These are phyloP conservation scores for Cyclanthera cordifolia DNA, from an alignment of 306 rosid genomes.

Conservation along the genomic window DNA sequence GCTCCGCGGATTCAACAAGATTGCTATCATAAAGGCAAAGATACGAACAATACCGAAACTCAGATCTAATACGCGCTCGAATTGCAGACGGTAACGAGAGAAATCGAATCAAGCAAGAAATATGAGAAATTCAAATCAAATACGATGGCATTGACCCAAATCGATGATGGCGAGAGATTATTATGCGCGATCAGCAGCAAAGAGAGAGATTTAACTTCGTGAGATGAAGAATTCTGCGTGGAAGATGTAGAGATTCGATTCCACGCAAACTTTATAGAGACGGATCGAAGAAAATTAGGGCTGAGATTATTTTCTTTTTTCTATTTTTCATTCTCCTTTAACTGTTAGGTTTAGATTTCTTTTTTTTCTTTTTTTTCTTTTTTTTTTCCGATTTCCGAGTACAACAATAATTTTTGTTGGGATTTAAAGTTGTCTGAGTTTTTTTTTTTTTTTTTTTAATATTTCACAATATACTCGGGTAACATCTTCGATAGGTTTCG, in stretches of 20 bases:
- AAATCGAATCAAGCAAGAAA: background rate
- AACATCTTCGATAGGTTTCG: too few species aligned
- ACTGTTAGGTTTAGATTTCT: too few species aligned
- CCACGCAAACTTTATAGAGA: background rate
- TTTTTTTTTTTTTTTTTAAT: too few species aligned
- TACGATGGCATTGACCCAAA: too few species aligned
- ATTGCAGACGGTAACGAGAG: background rate
- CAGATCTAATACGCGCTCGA: slow-evolving; percentile 2
- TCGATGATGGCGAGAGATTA: background rate
- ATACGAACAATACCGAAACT: background rate
- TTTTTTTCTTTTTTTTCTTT: too few species aligned
- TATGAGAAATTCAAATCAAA: background rate
- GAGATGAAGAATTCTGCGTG: slow-evolving; percentile 4
- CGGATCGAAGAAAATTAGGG: background rate
- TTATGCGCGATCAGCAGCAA: background rate
- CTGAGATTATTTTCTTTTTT: background rate
- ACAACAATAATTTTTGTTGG: too few species aligned
- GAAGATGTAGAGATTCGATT: background rate
- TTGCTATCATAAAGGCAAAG: slow-evolving; percentile 1
- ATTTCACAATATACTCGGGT: too few species aligned
- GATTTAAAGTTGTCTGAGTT: too few species aligned
- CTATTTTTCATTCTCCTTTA: background rate
- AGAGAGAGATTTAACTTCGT: background rate
- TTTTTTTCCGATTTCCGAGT: too few species aligned
- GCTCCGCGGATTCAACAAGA: background rate